phyloP scores from a whole-genome alignment of 2,329 filamentous ascomycete genomes.

The Diaporthe sp. region DNA sequence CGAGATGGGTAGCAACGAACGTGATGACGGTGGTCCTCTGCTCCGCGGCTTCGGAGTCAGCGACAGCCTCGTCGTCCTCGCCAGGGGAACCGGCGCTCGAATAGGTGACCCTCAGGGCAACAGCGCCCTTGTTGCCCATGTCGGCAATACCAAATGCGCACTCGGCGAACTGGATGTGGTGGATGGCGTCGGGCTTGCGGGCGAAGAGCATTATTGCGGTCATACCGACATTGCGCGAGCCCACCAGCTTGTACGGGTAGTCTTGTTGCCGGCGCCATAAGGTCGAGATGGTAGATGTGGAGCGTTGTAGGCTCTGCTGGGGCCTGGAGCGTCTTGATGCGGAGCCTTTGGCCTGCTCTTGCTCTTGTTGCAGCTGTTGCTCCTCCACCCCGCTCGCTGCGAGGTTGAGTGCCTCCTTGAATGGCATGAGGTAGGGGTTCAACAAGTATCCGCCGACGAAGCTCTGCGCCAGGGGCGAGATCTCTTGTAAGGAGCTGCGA shows the following conservation, averaged over 20 bases:
- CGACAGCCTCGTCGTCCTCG: slow-evolving; percentile 46
- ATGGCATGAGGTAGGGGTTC: slow-evolving; percentile 79
- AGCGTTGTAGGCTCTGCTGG: slow-evolving; percentile 29
- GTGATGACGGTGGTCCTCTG: slow-evolving; percentile 75
- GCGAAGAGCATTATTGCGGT: slow-evolving; percentile 91
- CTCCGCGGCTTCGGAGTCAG: slow-evolving; percentile 33
- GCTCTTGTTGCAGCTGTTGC: slow-evolving; percentile 29
- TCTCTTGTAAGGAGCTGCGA: slow-evolving; percentile 85
- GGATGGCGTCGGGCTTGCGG: slow-evolving; percentile 72
- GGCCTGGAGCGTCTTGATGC: slow-evolving; percentile 1
- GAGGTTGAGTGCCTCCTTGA: slow-evolving; percentile 79
- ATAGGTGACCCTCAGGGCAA: slow-evolving; percentile 81
- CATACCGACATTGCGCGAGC: slow-evolving; percentile 85
- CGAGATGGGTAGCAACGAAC: slow-evolving; percentile 89
- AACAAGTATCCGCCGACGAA: slow-evolving; percentile 90
- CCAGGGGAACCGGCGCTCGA: slow-evolving; percentile 53
- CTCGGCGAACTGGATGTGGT: slow-evolving; percentile 80
- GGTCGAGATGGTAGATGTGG: slow-evolving; percentile 42
- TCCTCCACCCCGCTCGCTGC: slow-evolving; percentile 66
- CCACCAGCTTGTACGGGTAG: slow-evolving; percentile 76
- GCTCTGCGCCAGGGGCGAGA: slow-evolving; percentile 85
- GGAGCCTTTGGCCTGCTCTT: background rate
- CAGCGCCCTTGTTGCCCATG: slow-evolving; percentile 96
- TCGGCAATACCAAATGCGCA: slow-evolving; percentile 88
- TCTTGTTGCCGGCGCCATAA: slow-evolving; percentile 41